These are phyloP conservation scores for Globisporangium barbulae DNA, from an alignment of 352 stramenopile genomes.

Conservation along the genomic window DNA sequence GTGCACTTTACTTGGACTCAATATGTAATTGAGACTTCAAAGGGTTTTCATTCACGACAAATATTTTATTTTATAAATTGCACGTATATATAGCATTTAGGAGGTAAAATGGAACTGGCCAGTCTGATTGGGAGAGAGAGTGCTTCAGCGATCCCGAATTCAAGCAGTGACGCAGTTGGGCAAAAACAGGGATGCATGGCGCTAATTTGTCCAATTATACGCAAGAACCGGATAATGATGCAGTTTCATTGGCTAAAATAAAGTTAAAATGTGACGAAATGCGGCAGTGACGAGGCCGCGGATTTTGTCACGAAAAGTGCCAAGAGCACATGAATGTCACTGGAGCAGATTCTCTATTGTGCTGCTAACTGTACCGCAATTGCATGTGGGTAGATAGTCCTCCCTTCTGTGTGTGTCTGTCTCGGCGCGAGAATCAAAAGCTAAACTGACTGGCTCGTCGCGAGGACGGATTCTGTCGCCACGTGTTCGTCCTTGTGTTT, in stretches of 20 bases:
- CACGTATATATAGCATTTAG: too few relatives aligned
- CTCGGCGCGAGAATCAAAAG: too few relatives aligned
- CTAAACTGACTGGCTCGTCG: too few relatives aligned
- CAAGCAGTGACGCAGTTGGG: slow-evolving; percentile 3
- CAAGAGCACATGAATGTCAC: neutral
- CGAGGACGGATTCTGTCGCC: neutral
- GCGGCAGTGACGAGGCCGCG: neutral
- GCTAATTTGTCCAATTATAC: neutral
- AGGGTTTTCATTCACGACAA: too few relatives aligned
- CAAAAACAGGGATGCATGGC: neutral
- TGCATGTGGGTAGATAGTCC: too few relatives aligned
- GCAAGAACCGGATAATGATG: too few relatives aligned
- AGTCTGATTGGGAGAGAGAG: slow-evolving; percentile 4
- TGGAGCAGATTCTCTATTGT: neutral
- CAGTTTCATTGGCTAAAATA: neutral
- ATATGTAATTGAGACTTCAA: too few relatives aligned
- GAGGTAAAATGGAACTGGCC: neutral
- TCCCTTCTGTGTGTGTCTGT: too few relatives aligned
- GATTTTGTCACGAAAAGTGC: neutral
- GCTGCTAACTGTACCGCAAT: neutral
- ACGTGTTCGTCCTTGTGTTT: neutral
- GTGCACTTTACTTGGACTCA: too few relatives aligned
- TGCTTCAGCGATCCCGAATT: neutral
- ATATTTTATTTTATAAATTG: too few relatives aligned
- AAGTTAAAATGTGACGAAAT: neutral